These are phyloP conservation scores for Tylopilus intermedius DNA, from an alignment of 768 basidiomycete genomes.

Conservation along the genomic window DNA sequence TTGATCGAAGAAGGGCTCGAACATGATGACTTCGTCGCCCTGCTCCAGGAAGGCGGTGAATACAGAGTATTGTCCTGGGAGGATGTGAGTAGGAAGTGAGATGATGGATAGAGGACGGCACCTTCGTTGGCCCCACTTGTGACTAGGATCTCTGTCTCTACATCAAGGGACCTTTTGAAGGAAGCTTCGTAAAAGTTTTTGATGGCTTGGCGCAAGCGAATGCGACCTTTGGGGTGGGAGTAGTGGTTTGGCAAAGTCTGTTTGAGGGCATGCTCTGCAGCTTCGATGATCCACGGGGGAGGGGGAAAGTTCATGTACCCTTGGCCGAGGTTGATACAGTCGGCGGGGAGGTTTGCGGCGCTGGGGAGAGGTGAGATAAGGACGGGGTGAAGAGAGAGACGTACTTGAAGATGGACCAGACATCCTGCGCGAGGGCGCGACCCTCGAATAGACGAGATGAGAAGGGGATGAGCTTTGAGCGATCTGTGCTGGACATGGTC, in stretches of 20 bases:
- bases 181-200: slow-evolving; percentile 69
- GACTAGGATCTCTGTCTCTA: slow-evolving; percentile 85
- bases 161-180: slow-evolving; percentile 67
- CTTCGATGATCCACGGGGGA: slow-evolving; percentile 71
- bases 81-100: neutral
- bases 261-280: slow-evolving; percentile 64
- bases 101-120: slow-evolving; percentile 24
- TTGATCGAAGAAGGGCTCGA: slow-evolving; percentile 98
- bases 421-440: slow-evolving; percentile 74
- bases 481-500: slow-evolving; percentile 10
- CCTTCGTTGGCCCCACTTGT: slow-evolving; percentile 98
- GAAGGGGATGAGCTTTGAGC: slow-evolving; percentile 55
- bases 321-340: slow-evolving; percentile 94
- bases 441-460: slow-evolving; percentile 72
- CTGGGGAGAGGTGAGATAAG: slow-evolving; percentile 36
- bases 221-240: slow-evolving; percentile 85
- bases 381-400: slow-evolving; percentile 7
- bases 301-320: slow-evolving; percentile 93
- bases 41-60: slow-evolving; percentile 87
- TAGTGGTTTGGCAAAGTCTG: slow-evolving; percentile 74
- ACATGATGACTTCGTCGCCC: slow-evolving; percentile 97
- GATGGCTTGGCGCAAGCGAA: slow-evolving; percentile 84
- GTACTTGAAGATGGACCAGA: slow-evolving; percentile 90
- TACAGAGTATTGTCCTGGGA: slow-evolving; percentile 80
- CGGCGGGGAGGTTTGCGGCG: slow-evolving; percentile 79